phyloP scores from a whole-genome alignment of 306 rosid genomes.

The Glycine tomentella region DNA sequence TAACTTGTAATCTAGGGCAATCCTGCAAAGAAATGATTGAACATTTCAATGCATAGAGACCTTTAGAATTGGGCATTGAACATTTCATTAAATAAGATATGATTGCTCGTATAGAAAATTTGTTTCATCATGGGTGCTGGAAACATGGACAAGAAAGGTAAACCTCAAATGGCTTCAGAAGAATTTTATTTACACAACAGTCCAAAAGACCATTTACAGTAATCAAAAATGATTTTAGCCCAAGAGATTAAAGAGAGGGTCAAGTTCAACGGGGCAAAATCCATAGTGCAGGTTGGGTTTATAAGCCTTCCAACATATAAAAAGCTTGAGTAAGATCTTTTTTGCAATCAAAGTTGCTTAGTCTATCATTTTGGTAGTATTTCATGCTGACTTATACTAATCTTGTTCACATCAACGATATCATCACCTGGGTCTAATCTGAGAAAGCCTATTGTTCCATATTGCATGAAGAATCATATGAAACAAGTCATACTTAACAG shows the following conservation, averaged over 20 bases:
- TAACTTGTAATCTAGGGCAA: no score
- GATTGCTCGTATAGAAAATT: no score
- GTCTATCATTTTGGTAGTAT: background rate
- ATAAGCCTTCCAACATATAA: background rate
- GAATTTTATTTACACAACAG: constrained; percentile 24
- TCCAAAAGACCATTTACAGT: background rate
- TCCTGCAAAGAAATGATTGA: background rate
- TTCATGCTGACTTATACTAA: constrained; percentile 1
- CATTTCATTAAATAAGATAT: no score
- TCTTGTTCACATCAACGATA: constrained; percentile 4
- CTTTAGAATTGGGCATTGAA: no score
- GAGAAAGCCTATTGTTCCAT: constrained; percentile 77
- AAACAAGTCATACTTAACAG: constrained; percentile 75
- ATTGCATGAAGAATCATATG: constrained; percentile 83
- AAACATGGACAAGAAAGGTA: constrained; percentile 25
- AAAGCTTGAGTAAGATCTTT: background rate
- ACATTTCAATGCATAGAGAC: no score
- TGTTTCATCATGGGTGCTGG: constrained; percentile 4
- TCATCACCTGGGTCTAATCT: constrained; percentile 46
- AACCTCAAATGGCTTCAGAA: background rate
- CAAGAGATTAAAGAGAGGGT: background rate
- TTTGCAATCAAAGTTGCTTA: no score
- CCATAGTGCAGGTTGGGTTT: constrained; percentile 13
- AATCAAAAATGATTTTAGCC: constrained; percentile 2
- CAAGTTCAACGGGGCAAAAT: constrained; percentile 5